Conservation (phyloP, 78 protist genomes). For the Polysphondylium violaceum region DNA sequence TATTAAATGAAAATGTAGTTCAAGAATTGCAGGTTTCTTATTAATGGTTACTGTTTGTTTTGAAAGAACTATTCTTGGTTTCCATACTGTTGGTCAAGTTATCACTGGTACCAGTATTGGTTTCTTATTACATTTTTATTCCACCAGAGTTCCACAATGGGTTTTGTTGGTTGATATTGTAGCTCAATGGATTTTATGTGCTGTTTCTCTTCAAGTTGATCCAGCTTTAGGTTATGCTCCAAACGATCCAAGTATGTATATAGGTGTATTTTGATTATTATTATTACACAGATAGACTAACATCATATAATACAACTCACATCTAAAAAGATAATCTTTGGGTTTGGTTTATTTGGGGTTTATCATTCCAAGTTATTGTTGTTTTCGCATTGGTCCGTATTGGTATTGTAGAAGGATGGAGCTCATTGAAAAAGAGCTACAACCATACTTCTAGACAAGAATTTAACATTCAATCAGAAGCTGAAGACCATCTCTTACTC, state of each 20-base stretch:
- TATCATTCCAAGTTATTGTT: conserved; percentile 69
- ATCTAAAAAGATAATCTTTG: conserved; percentile 53
- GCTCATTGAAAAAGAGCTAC: conserved; percentile 24
- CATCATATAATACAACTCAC: no score
- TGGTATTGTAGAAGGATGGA: conserved; percentile 63
- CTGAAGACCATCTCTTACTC: conserved; percentile 50
- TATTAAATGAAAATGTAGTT: neutral
- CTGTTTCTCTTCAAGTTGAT: conserved; percentile 45
- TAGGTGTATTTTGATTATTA: neutral
- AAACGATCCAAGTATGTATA: conserved; percentile 71
- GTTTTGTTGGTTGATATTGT: conserved; percentile 45
- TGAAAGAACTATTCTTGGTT: conserved; percentile 73
- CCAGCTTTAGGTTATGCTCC: conserved; percentile 28
- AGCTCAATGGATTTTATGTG: conserved; percentile 47
- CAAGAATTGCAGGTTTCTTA: conserved; percentile 54
- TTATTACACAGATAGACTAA: no score
- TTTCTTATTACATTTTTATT: conserved; percentile 65
- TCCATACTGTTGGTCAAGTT: conserved; percentile 69
- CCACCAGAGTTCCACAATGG: conserved; percentile 82
- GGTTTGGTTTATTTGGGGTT: conserved; percentile 80
- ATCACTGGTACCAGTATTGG: conserved; percentile 73
- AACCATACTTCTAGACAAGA: conserved; percentile 7
- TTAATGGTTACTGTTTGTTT: conserved; percentile 70
- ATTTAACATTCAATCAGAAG: conserved; percentile 54
- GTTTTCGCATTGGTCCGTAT: conserved; percentile 24